phyloP scores from a whole-genome alignment of 1,139 yeast genomes.

The Debaryomycetaceae sp. region DNA sequence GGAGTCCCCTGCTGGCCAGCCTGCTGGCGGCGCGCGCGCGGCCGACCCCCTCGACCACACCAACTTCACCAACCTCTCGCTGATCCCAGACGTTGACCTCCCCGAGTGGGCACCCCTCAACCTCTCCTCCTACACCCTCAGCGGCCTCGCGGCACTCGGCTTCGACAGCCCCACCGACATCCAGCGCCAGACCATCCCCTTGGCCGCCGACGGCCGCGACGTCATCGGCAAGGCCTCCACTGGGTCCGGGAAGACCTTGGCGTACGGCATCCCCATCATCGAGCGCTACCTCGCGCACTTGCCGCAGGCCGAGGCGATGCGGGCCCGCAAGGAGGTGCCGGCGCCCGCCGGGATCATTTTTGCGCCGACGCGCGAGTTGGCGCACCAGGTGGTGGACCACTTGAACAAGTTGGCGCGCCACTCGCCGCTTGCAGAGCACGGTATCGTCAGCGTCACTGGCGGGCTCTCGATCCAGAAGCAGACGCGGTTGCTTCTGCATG shows the following conservation, averaged over 20 bases:
- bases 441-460: slow-evolving; percentile 83
- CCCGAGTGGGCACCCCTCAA: slow-evolving; percentile 56
- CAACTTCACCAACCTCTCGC: slow-evolving; percentile 2
- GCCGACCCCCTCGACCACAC: slow-evolving; percentile 17
- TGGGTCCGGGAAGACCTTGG: slow-evolving; percentile 96
- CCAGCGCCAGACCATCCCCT: slow-evolving; percentile 74
- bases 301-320: slow-evolving; percentile 18
- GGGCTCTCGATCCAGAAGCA: slow-evolving; percentile 94
- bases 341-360: slow-evolving; percentile 76
- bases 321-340: slow-evolving; percentile 18
- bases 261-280: slow-evolving; percentile 91
- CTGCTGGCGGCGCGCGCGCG: not conserved
- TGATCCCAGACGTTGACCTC: slow-evolving; percentile 32
- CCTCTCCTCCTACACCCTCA: slow-evolving; percentile 51
- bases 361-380: slow-evolving; percentile 95
- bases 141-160: slow-evolving; percentile 55
- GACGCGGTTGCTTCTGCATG: slow-evolving; percentile 66
- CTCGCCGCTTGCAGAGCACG: slow-evolving; percentile 51
- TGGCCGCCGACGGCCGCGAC: slow-evolving; percentile 64
- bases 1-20: too few relatives aligned
- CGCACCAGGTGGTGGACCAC: slow-evolving; percentile 88
- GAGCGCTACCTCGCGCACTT: slow-evolving; percentile 50
- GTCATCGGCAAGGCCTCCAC: slow-evolving; percentile 95
- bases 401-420: slow-evolving; percentile 56
- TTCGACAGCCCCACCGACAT: slow-evolving; percentile 78